A percentile compares a stretch with the other conserved stretches of the same genome.
Conservation (phyloP, 225 moss, liverwort and hornwort genomes). For the Marchantia paleacea region DNA sequence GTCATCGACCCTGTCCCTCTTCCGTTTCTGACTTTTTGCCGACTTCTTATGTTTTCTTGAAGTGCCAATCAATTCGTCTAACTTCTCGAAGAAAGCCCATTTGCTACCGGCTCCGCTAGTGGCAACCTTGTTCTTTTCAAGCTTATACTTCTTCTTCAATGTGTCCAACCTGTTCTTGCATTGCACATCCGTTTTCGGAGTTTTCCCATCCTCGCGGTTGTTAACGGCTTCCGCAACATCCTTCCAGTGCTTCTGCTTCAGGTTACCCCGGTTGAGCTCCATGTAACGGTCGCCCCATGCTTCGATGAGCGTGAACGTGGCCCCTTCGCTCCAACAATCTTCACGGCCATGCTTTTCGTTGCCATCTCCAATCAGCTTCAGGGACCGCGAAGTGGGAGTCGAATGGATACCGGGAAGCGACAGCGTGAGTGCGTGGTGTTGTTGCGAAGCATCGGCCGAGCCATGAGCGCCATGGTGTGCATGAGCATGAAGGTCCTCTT, state of each 20-base stretch:
- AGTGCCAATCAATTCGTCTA: slow-evolving; percentile 52
- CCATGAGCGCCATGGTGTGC: slow-evolving; percentile 39
- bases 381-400: slow-evolving; percentile 37
- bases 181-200: slow-evolving; percentile 51
- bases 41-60: slow-evolving; percentile 55
- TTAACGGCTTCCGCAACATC: slow-evolving; percentile 56
- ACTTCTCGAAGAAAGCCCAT: slow-evolving; percentile 50
- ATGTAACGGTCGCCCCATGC: slow-evolving; percentile 58
- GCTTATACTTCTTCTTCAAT: slow-evolving; percentile 60
- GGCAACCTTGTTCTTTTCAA: slow-evolving; percentile 53
- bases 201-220: slow-evolving; percentile 41
- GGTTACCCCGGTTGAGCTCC: slow-evolving; percentile 57
- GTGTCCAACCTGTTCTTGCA: slow-evolving; percentile 66
- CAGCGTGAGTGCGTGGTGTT: slow-evolving; percentile 43
- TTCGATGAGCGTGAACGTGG: slow-evolving; percentile 51
- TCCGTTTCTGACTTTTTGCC: slow-evolving; percentile 36
- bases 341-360: slow-evolving; percentile 51
- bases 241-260: slow-evolving; percentile 63
- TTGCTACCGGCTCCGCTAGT: slow-evolving; percentile 36
- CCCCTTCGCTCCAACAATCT: slow-evolving; percentile 54
- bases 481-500: slow-evolving; percentile 45
- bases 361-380: slow-evolving; percentile 37
- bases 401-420: slow-evolving; percentile 46
- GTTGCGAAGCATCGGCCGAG: slow-evolving; percentile 38
- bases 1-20: slow-evolving; percentile 41